Evolutionary conservation across 495 filamentous ascomycete genomes (phyloP).

Genomic region (Hapsidospora chrysogenum): DNA sequence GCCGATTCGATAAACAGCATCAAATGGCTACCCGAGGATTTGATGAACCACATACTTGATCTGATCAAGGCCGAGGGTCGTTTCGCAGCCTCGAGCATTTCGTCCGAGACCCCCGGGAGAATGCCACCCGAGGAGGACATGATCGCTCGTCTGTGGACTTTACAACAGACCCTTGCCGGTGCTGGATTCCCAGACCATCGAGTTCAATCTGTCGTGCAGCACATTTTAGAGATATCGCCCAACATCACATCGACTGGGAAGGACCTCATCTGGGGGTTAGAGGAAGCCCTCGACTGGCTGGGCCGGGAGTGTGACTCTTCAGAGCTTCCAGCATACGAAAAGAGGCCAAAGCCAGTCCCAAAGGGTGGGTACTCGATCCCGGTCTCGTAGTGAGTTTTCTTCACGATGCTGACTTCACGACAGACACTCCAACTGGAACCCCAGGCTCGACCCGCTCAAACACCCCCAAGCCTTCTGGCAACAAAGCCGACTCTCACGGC

Average conservation of each 20-base stretch:
- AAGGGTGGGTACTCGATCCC: slow-evolving; percentile 12
- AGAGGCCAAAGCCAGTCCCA: slow-evolving; percentile 12
- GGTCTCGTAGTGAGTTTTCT: not conserved
- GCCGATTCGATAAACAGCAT: slow-evolving; percentile 48
- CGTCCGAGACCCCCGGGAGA: slow-evolving; percentile 21
- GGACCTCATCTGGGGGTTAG: slow-evolving; percentile 65
- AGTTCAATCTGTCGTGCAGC: slow-evolving; percentile 46
- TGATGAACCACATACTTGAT: slow-evolving; percentile 59
- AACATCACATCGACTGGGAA: slow-evolving; percentile 32
- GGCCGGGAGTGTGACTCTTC: slow-evolving; percentile 48
- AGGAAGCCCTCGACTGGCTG: slow-evolving; percentile 78
- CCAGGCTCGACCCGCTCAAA: slow-evolving; percentile 5
- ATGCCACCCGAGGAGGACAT: slow-evolving; percentile 53
- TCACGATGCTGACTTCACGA: not conserved
- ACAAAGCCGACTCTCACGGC: slow-evolving; percentile 11
- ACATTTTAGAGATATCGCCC: slow-evolving; percentile 41
- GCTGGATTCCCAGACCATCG: slow-evolving; percentile 48
- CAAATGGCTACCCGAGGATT: slow-evolving; percentile 63
- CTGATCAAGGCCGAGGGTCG: slow-evolving; percentile 35
- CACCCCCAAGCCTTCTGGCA: slow-evolving; percentile 9
- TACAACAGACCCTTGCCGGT: slow-evolving; percentile 49
- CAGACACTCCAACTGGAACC: not conserved
- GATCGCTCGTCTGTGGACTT: slow-evolving; percentile 59
- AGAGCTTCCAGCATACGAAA: slow-evolving; percentile 57
- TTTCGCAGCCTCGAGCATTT: slow-evolving; percentile 25